These are phyloP conservation scores for Irpex sp. DNA, from an alignment of 1,284 basidiomycete genomes.

Conservation along the genomic window DNA sequence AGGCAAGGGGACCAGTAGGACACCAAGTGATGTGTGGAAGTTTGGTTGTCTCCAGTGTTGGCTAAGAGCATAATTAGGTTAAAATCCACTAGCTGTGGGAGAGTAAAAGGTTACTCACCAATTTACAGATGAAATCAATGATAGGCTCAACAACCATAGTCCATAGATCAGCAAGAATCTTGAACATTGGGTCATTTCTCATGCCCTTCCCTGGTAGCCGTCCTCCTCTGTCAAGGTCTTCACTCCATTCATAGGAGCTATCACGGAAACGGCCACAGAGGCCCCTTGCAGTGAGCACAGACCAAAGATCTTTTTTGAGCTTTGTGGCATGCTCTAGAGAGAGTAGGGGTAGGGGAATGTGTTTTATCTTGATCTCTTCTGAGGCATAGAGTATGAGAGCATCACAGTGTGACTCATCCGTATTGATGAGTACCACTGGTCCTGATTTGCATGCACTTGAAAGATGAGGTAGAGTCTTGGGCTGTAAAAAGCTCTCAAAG, in stretches of 20 bases:
- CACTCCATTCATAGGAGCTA: not conserved
- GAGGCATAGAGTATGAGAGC: not conserved
- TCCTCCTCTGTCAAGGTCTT: not conserved
- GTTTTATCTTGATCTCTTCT: not conserved
- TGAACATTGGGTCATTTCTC: not conserved
- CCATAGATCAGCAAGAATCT: not conserved
- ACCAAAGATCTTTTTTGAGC: not conserved
- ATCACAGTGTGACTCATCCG: not conserved
- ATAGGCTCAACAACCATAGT: not conserved
- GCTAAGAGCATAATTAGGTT: no score
- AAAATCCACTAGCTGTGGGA: no score
- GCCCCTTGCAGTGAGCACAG: not conserved
- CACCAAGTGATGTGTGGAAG: not conserved
- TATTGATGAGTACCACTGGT: not conserved
- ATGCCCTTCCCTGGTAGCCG: not conserved
- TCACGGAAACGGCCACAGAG: not conserved
- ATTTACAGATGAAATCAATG: not conserved
- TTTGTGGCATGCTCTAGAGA: not conserved
- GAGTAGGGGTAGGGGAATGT: not conserved
- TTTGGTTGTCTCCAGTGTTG: not conserved
- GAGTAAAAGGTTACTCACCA: not conserved
- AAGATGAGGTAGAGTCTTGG: not conserved
- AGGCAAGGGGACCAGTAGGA: not conserved
- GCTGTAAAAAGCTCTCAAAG: not conserved
- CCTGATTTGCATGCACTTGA: not conserved